Evolutionary conservation across 352 stramenopile genomes (phyloP).

Genomic region (Phytophthora megakarya): DNA sequence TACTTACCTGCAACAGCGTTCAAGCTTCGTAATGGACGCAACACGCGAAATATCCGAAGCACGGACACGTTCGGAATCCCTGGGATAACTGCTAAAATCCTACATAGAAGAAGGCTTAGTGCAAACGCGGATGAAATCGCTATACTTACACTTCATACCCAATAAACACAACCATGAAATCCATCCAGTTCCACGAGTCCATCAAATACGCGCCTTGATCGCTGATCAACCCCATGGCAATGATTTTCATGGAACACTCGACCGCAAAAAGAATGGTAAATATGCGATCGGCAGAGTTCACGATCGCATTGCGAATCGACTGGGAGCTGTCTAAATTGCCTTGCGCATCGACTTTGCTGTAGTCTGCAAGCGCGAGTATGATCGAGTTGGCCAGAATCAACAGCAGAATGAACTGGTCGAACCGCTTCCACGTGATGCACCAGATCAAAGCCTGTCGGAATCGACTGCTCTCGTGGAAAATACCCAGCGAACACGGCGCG

Average conservation of each 20-base stretch:
- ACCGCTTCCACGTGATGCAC: conserved; percentile 74
- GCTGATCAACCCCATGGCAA: conserved; percentile 80
- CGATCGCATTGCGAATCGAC: conserved; percentile 59
- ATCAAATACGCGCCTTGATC: conserved; percentile 81
- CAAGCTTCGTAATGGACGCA: conserved; percentile 60
- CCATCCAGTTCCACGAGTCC: conserved; percentile 90
- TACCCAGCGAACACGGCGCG: conserved; percentile 54
- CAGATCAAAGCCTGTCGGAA: conserved; percentile 66
- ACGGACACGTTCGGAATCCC: conserved; percentile 69
- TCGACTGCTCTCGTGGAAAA: conserved; percentile 53
- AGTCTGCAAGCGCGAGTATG: conserved; percentile 82
- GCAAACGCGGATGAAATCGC: not conserved
- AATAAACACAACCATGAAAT: conserved; percentile 90
- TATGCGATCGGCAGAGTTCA: conserved; percentile 57
- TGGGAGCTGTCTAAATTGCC: conserved; percentile 47
- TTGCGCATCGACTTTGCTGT: conserved; percentile 54
- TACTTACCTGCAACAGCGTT: conserved; percentile 62
- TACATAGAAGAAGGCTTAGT: too few relatives aligned
- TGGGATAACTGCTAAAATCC: conserved; percentile 66
- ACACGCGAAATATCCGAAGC: conserved; percentile 63
- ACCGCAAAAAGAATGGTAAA: conserved; percentile 83
- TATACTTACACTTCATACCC: conserved; percentile 51
- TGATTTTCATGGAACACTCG: conserved; percentile 90
- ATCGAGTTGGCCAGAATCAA: conserved; percentile 85
- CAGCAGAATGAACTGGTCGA: conserved; percentile 86